Evolutionary conservation across 1,284 basidiomycete species (phyloP), one percentile per base, ranked within the genome.

Genomic region (Erythrobasidium hasegawianum): DNA sequence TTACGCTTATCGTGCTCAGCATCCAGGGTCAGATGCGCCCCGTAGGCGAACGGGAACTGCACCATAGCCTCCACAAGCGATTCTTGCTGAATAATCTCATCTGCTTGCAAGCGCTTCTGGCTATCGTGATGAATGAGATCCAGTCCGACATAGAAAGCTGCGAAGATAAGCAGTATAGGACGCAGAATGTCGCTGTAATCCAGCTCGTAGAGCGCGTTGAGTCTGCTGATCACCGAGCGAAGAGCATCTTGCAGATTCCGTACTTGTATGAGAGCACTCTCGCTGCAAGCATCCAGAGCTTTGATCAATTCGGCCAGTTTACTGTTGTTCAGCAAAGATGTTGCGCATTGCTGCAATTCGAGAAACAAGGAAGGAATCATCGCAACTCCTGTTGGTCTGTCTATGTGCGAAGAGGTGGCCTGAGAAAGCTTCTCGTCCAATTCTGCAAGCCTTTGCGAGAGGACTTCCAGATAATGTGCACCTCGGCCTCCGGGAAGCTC

Each of bases 231-330:
- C 38, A 73, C 59, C 16, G 70, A 75, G 2, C 73, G 75, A 16
- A 79, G 73, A 1, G 79, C 77, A 2, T 77, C 74, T 68, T 81
- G 80, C 68, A 81, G 77, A 18, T 76, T 77, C 13, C 75, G 57
- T 0, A 75, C 74, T 20, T 75, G 72, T 8, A 67, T n/a, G 1
- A 73, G 64, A 14, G 71, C 69, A 4, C 43, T 47, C 3, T 22
- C 47, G 8, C 64, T 18, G 0, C 77, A 65, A 10, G 22, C 2
- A 9, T 62, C 61, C 59, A 58, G 68, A 3, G 56, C 26, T 38
- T 24, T 5, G 10, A 41, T 40, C 11, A 72, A 49, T 1, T 74
- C 75, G 1, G 41, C 13, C 16, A 53, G 14, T 20, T 53, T n/a
- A 8, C 5, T 16, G 26, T 5, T 20, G 16, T 29, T 26, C 8